These are phyloP conservation scores for Ceratobasidium sp. DNA, from an alignment of 1,284 basidiomycete genomes.

Conservation along the genomic window DNA sequence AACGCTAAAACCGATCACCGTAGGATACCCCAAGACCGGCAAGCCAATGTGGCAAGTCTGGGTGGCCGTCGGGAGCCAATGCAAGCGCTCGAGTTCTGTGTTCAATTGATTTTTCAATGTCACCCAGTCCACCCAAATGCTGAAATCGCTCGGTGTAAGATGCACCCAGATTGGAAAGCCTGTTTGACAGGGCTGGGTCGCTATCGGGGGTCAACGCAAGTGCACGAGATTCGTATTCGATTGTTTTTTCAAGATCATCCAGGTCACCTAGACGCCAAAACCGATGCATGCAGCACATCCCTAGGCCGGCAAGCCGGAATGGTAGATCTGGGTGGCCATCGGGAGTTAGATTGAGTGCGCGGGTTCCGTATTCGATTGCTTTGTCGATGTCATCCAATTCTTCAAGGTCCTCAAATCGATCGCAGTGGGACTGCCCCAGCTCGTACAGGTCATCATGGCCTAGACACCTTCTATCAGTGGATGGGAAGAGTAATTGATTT, in stretches of 20 bases:
- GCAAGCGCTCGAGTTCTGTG: not conserved
- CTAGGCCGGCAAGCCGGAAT: not conserved
- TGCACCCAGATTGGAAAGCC: no score
- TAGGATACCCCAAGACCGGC: not conserved
- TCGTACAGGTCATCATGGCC: no score
- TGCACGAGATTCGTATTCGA: not conserved
- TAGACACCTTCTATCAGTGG: no score
- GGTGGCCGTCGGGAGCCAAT: not conserved
- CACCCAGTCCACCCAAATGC: not conserved
- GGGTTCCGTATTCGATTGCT: not conserved
- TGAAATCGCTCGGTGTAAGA: not conserved
- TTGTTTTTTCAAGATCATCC: not conserved
- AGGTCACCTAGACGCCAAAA: not conserved
- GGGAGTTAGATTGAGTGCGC: not conserved
- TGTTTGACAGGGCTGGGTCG: not conserved
- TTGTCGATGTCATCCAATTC: no score
- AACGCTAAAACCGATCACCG: no score
- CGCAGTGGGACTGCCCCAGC: no score
- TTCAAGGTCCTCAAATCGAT: no score
- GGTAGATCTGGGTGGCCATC: not conserved
- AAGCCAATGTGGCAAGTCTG: not conserved
- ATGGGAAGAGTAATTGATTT: no score
- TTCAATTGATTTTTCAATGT: not conserved
- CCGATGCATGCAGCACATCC: not conserved
- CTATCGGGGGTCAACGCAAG: not conserved